These are phyloP conservation scores for Musa troglodytarum DNA, from an alignment of 176 grass and related monocot genomes.

Conservation along the genomic window DNA sequence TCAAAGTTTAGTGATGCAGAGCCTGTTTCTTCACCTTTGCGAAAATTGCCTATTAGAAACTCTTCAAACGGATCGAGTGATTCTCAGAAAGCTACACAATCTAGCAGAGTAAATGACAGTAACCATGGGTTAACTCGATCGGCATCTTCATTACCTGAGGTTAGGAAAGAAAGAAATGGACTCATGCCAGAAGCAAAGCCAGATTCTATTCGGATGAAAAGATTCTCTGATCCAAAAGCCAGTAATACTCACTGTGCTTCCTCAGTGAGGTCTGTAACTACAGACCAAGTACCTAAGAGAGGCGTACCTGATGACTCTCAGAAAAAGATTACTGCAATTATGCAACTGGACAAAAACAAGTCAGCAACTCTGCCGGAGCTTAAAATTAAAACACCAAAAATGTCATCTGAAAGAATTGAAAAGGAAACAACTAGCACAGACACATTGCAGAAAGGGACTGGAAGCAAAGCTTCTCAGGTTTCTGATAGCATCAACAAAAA, in stretches of 20 bases:
- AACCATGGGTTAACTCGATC: slow-evolving; percentile 57
- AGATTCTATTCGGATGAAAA: slow-evolving; percentile 31
- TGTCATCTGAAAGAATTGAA: slow-evolving; percentile 16
- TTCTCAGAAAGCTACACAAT: slow-evolving; percentile 11
- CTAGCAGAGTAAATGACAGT: slow-evolving; percentile 13
- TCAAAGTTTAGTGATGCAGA: slow-evolving; percentile 44
- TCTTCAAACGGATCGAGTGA: slow-evolving; percentile 30
- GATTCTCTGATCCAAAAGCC: slow-evolving; percentile 54
- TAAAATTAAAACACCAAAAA: slow-evolving; percentile 30
- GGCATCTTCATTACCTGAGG: slow-evolving; percentile 46
- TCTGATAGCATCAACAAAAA: slow-evolving; percentile 24
- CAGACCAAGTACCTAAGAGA: slow-evolving; percentile 34
- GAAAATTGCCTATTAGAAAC: slow-evolving; percentile 20
- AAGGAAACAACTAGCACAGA: slow-evolving; percentile 25
- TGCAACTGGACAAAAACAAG: slow-evolving; percentile 75
- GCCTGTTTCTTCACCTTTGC: slow-evolving; percentile 18
- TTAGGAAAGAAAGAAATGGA: slow-evolving; percentile 55
- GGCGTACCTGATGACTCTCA: slow-evolving; percentile 37
- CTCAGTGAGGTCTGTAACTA: slow-evolving; percentile 10
- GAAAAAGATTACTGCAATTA: slow-evolving; percentile 56
- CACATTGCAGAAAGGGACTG: slow-evolving; percentile 18
- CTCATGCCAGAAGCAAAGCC: slow-evolving; percentile 22
- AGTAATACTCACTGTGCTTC: slow-evolving; percentile 24
- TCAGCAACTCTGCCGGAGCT: slow-evolving; percentile 68
- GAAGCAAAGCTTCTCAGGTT: slow-evolving; percentile 23